Base-by-base conservation (phyloP, 202 grass and related monocot species). In the Dendrocalamus latiflorus region DNA sequence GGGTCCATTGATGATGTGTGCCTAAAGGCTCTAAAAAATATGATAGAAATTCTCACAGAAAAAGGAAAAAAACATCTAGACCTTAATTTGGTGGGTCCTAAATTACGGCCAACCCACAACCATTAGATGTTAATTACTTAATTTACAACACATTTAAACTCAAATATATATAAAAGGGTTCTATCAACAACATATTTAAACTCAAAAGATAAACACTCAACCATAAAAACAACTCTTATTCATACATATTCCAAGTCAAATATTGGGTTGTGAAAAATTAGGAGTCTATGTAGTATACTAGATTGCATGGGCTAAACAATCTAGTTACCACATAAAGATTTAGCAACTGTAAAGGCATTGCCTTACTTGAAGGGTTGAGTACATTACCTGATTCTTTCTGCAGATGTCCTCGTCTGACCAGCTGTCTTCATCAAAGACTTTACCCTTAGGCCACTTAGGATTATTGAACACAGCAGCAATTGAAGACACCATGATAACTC, bases 401-500 rank as follows among this genome's bases (percentile, higher is more conserved):
- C 93, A 95, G 21, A 68, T 20, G 0, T 88, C 82, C 47, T 90
- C 84, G 45, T 95, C 90, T 36, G 90, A 90, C 85, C 90, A 95
- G 51, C 85, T 82, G 12, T 71, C 81, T 80, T 95, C 93, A 68
- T 90, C 76, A 48, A 88, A 86, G 45, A 50, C 37, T 51, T 85
- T 88, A 9, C 53, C 90, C 44, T 69, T 84, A 3, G 93, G 90
- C 88, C 88, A 95, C 28, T 76, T 65, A 73, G 93, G 83, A 57
- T 78, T 92, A 67, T 5, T 42, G 16, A 8, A 17, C 14, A 91
- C 64, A 25, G 90, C 83, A n/a, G 43, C 36, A 39, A 6, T 0
- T 33, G 90, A 96, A 48, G 90, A 96, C 6, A 89, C 88, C 66
- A 89, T 68, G 44, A 96, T 81, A 69, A 89, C 88, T 70, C 90